Conservation (phyloP, 345 rosid genomes). For the Euphorbia lathyris region DNA sequence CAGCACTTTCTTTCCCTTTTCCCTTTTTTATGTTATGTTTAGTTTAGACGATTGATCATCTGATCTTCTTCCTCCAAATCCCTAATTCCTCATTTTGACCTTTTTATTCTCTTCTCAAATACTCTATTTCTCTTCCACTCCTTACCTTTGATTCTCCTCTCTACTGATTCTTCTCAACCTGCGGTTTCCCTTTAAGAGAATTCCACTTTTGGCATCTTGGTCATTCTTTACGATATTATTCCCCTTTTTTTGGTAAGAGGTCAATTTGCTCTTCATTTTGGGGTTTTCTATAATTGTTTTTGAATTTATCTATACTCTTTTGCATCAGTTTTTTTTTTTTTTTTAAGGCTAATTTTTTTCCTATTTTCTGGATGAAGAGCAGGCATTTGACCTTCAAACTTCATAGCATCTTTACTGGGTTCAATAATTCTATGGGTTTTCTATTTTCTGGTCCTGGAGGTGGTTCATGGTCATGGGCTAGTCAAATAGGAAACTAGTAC, state of each 20-base stretch:
- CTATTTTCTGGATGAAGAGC: not conserved
- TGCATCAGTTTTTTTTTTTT: not conserved
- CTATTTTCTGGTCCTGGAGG: not conserved
- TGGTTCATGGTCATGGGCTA: not conserved
- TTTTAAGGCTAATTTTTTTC: not conserved
- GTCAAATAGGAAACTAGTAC: not conserved
- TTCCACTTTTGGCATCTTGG: not conserved
- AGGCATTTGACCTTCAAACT: not conserved
- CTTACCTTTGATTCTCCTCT: not conserved
- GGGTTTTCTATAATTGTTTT: not conserved
- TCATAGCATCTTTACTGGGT: not conserved
- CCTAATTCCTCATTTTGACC: not conserved
- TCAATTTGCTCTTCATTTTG: not conserved
- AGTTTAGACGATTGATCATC: not conserved
- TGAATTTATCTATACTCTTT: not conserved
- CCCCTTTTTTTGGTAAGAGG: not conserved
- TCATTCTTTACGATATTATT: not conserved
- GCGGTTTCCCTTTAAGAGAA: not conserved
- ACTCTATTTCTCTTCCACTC: not conserved
- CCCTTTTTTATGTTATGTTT: not conserved
- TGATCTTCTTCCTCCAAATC: slow-evolving; percentile 9
- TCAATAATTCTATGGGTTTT: not conserved
- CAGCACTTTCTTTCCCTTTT: slow-evolving; percentile 15
- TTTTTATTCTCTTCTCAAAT: not conserved
- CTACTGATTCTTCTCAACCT: not conserved